A percentile compares a stretch with the other conserved stretches of the same genome.
phyloP scores from a whole-genome alignment of 2,329 filamentous ascomycete species.

The Cryphonectria carpinicola region DNA sequence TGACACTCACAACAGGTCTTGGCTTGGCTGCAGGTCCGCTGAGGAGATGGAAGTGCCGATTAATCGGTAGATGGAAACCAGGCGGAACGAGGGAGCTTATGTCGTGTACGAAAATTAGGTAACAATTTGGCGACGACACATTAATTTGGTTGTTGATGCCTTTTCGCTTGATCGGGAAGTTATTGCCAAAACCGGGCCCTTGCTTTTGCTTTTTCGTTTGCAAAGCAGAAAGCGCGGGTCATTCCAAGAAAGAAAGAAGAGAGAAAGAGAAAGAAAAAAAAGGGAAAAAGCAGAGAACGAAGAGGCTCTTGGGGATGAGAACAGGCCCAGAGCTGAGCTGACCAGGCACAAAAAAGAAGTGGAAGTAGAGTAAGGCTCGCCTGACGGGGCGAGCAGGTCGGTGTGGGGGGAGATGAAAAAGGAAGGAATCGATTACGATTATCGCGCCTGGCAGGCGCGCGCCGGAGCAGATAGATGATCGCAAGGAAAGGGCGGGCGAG shows the following conservation, averaged over 20 bases:
- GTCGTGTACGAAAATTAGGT: slow-evolving; percentile 2
- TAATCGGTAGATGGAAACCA: neutral
- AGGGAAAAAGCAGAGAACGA: neutral
- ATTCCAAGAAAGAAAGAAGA: neutral
- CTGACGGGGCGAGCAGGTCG: neutral
- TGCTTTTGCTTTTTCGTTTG: slow-evolving; percentile 12
- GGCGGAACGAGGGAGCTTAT: slow-evolving; percentile 14
- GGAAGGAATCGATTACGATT: slow-evolving; percentile 18
- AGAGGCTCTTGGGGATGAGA: neutral
- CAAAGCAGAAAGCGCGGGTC: slow-evolving; percentile 5
- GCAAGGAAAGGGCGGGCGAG: neutral
- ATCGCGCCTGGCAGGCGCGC: neutral
- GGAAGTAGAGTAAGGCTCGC: neutral
- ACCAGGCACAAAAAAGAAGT: neutral
- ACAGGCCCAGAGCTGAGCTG: neutral
- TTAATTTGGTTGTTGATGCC: slow-evolving; percentile 8
- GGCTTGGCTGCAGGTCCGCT: neutral
- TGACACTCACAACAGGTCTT: neutral
- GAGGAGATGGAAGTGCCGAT: neutral
- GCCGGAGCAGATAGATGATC: neutral
- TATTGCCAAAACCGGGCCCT: slow-evolving; percentile 1
- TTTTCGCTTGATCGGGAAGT: neutral
- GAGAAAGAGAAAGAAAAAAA: no score
- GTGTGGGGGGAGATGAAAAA: neutral
- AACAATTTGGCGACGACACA: slow-evolving; percentile 10